phyloP scores from a whole-genome alignment of 768 basidiomycete species.

The Pisolithus marmoratus region DNA sequence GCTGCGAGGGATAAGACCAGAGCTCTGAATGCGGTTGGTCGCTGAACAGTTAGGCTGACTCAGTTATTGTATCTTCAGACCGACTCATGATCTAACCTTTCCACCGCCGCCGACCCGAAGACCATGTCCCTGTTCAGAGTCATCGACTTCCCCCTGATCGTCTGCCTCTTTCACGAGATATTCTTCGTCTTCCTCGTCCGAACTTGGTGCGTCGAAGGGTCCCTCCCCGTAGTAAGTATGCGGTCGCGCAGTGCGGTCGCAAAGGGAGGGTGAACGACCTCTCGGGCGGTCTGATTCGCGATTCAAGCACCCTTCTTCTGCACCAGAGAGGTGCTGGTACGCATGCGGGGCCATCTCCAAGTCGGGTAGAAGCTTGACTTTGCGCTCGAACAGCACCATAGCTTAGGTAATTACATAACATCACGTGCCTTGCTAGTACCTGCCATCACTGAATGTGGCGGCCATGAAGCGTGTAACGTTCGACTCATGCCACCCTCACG shows the following conservation, averaged over 20 bases:
- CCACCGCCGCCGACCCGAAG: slow-evolving; percentile 31
- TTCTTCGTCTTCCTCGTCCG: slow-evolving; percentile 62
- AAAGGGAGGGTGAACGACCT: background rate
- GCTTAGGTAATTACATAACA: background rate
- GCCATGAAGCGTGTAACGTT: background rate
- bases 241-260: slow-evolving; percentile 22
- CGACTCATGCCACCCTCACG: slow-evolving; percentile 32
- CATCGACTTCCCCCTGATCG: slow-evolving; percentile 7
- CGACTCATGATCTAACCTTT: slow-evolving; percentile 27
- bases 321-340: slow-evolving; percentile 27
- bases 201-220: slow-evolving; percentile 71
- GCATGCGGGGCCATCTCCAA: slow-evolving; percentile 20
- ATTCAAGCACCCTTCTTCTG: slow-evolving; percentile 19
- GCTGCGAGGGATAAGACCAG: slow-evolving; percentile 57
- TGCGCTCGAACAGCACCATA: background rate
- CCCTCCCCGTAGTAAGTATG: slow-evolving; percentile 68
- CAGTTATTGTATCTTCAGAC: background rate
- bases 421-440: background rate
- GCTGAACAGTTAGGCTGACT: slow-evolving; percentile 27
- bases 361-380: background rate
- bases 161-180: slow-evolving; percentile 42
- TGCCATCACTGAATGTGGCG: too few relatives aligned
- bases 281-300: slow-evolving; percentile 7
- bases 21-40: slow-evolving; percentile 49
- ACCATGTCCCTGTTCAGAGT: slow-evolving; percentile 24